Evolutionary conservation across 106 monocot genomes (phyloP).

Genomic region (Allium cepa): DNA sequence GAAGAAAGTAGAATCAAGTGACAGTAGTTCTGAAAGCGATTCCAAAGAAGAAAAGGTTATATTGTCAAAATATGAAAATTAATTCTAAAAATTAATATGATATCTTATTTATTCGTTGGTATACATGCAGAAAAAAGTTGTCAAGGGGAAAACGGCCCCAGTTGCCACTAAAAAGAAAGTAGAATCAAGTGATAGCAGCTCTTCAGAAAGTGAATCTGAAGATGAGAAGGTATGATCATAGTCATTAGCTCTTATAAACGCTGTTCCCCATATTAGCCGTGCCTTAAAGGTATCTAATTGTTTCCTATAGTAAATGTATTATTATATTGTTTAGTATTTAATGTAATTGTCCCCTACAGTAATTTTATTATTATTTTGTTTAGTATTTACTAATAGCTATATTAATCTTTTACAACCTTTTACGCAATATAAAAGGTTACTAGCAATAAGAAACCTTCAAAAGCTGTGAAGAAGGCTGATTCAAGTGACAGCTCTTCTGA

Average conservation of each 20-base stretch:
- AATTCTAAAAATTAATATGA: no score
- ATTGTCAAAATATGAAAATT: not conserved
- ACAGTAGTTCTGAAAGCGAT: slow-evolving; percentile 19
- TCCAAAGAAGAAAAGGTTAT: slow-evolving; percentile 17
- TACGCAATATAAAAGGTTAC: no score
- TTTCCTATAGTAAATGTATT: no score
- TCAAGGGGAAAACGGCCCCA: not conserved
- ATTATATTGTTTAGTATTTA: no score
- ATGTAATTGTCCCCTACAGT: no score
- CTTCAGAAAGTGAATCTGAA: slow-evolving; percentile 30
- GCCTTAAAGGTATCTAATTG: no score
- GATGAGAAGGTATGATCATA: slow-evolving; percentile 6
- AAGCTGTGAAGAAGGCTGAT: not conserved
- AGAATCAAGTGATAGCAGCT: slow-evolving; percentile 16
- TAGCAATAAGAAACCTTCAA: no score
- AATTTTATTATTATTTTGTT: no score
- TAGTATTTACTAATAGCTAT: no score
- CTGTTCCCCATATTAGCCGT: no score
- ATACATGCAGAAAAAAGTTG: not conserved
- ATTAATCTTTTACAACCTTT: no score
- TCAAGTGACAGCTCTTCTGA: slow-evolving; percentile 28
- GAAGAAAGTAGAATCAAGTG: slow-evolving; percentile 21
- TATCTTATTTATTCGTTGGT: not conserved
- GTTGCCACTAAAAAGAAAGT: slow-evolving; percentile 1
- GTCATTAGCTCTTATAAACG: no score